Conservation (phyloP, 2,329 filamentous ascomycete genomes). For the Neofusicoccum sp. region DNA sequence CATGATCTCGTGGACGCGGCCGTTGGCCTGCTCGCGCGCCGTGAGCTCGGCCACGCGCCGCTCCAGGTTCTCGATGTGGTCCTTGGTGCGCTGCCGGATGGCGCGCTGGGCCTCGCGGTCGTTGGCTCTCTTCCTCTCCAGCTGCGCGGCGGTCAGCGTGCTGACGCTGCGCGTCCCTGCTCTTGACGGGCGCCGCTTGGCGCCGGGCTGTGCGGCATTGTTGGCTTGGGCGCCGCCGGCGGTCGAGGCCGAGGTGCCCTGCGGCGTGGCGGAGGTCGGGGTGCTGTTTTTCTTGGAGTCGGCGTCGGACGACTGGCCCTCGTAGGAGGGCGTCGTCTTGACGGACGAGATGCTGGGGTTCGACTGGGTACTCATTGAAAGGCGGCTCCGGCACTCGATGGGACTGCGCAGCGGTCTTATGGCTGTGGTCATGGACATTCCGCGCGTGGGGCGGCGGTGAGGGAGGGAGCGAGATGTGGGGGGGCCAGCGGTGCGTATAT, state of each 20-base stretch:
- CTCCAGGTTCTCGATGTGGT: slow-evolving; percentile 59
- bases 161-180: slow-evolving; percentile 58
- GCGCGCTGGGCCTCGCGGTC: slow-evolving; percentile 60
- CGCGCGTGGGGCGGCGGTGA: slow-evolving; percentile 18
- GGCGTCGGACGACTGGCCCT: slow-evolving; percentile 39
- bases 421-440: slow-evolving; percentile 19
- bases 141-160: slow-evolving; percentile 56
- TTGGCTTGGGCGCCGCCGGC: background rate
- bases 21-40: slow-evolving; percentile 45
- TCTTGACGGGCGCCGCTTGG: slow-evolving; percentile 51
- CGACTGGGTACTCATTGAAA: slow-evolving; percentile 35
- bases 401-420: slow-evolving; percentile 19
- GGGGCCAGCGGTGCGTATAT: slow-evolving; percentile 12
- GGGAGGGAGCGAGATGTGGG: slow-evolving; percentile 13
- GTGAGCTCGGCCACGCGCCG: slow-evolving; percentile 53
- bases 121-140: slow-evolving; percentile 60
- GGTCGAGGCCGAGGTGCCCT: background rate
- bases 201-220: slow-evolving; percentile 25
- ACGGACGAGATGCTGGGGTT: slow-evolving; percentile 34
- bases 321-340: slow-evolving; percentile 37
- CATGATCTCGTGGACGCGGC: slow-evolving; percentile 51
- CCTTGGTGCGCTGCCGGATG: slow-evolving; percentile 58
- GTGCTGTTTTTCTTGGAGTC: slow-evolving; percentile 33
- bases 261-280: slow-evolving; percentile 20
- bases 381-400: slow-evolving; percentile 34